Conservation (phyloP, 305 asterid species). For the Monarda citriodora region DNA sequence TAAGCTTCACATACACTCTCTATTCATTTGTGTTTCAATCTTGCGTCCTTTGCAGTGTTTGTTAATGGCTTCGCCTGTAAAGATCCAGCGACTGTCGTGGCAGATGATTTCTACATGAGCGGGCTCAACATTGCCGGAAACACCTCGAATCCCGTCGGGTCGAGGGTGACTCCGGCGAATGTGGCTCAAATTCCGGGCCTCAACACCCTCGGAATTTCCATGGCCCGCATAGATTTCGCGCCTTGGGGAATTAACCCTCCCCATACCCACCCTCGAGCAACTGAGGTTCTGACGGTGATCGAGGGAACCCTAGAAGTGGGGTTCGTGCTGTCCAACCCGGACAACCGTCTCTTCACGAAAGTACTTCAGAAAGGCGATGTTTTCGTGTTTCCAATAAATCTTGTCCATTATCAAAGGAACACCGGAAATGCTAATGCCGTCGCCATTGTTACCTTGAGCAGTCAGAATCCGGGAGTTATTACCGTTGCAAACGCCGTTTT, state of each 20-base stretch:
- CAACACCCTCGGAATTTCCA: constrained; percentile 42
- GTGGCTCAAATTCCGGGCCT: constrained; percentile 45
- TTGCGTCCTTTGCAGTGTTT: constrained; percentile 27
- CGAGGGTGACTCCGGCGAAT: constrained; percentile 33
- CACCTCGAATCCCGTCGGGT: constrained; percentile 47
- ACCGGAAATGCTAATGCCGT: constrained; percentile 18
- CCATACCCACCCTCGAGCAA: constrained; percentile 37
- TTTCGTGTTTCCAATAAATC: constrained; percentile 47
- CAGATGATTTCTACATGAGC: constrained; percentile 36
- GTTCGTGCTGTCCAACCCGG: constrained; percentile 41
- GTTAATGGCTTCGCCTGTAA: constrained; percentile 45
- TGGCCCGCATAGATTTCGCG: constrained; percentile 36
- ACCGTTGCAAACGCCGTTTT: constrained; percentile 21
- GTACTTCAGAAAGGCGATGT: constrained; percentile 38
- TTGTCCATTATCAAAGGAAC: constrained; percentile 30
- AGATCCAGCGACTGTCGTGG: constrained; percentile 30
- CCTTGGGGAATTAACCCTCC: constrained; percentile 38
- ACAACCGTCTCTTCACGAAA: constrained; percentile 32
- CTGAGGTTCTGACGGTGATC: constrained; percentile 36
- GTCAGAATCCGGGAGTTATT: constrained; percentile 30
- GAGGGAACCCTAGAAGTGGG: constrained; percentile 48
- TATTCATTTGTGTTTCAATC: not conserved
- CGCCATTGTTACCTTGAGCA: constrained; percentile 26
- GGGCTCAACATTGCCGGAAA: constrained; percentile 42
- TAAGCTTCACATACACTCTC: too few relatives aligned